A percentile compares a stretch with the other conserved stretches of the same genome.
Conservation (phyloP, 176 grass and related monocot species). For the Oryza punctata region DNA sequence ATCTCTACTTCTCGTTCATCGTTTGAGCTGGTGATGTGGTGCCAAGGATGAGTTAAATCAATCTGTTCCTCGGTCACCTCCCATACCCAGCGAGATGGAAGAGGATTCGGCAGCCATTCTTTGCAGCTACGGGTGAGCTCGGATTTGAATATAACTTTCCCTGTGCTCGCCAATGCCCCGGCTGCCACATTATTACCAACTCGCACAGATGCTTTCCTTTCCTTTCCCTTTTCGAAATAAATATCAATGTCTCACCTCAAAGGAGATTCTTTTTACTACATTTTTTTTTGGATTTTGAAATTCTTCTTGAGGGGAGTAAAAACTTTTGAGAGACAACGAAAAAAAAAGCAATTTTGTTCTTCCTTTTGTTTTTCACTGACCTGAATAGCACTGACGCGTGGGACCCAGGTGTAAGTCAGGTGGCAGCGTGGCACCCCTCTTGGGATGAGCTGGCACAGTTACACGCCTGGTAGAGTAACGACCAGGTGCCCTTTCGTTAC, state of each 20-base stretch:
- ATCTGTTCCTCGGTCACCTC: conserved; percentile 55
- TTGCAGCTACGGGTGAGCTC: conserved; percentile 9
- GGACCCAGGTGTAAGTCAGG: conserved; percentile 63
- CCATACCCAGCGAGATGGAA: conserved; percentile 58
- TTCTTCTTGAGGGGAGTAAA: no score
- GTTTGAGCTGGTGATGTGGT: conserved; percentile 64
- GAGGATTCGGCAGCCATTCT: conserved; percentile 12
- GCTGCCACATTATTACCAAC: conserved; percentile 23
- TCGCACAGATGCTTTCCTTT: neutral
- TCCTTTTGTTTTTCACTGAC: neutral
- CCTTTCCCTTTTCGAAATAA: no score
- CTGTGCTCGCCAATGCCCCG: neutral
- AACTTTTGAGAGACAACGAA: no score
- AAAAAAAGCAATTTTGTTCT: no score
- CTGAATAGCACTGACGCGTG: neutral
- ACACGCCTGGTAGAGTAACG: conserved; percentile 53
- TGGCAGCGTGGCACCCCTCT: conserved; percentile 36
- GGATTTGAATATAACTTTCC: neutral
- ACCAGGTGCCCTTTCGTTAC: conserved; percentile 53
- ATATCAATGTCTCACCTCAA: neutral
- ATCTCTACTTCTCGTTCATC: neutral
- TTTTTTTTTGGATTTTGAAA: no score
- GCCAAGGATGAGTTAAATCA: conserved; percentile 27
- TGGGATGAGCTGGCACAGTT: conserved; percentile 61
- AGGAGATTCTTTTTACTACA: neutral